Evolutionary conservation across 495 filamentous ascomycete species (phyloP), one percentile per base, ranked within the genome.

Genomic region (Tuber indicum): DNA sequence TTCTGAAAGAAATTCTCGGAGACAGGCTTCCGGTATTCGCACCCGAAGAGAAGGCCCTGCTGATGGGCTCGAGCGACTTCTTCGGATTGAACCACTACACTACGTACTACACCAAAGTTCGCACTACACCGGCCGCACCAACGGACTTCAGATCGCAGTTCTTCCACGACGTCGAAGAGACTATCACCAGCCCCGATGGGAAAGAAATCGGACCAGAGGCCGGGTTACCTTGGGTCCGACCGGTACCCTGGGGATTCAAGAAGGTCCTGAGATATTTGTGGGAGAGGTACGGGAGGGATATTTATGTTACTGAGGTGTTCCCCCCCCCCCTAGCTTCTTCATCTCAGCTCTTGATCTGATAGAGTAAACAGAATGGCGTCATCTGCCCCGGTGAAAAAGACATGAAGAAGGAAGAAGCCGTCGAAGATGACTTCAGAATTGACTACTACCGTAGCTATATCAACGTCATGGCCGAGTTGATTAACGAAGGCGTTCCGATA

Each of bases 381-480:
- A 91, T 89, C 77, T 85, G 93, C 81, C 91, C 92, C 82, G 91
- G 91, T 66, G 92, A 94, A 87, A 94, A 92, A 83, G 91, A 93
- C 81, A 83, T 93, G 84, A 85, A 89, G 9, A 82, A 89, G 41
- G 90, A 93, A 52, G 78, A 93, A 86, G 87, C 92, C 66, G 85
- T 94, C 43, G 84, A 93, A 66, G 91, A 93, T 84, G 90, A 91
- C 79, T 93, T 93, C 88, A 87, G 91, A 26, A 89, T 89, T 70
- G 86, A 92, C 81, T 94, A 93, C 86, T 93, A 92, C 86, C 82
- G 88, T 72, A 90, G 89, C 75, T 94, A 96, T 83, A 87, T 94
- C 74, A 85, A 86, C 71, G 92, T 91, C 76, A 87, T 94, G 88
- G 91, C 89, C 32, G 88, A 91, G 83, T 91, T 91, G 7, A 87